Evolutionary conservation across 2,329 filamentous ascomycete species (phyloP).

Genomic region (Ceratocystis huliohia): DNA sequence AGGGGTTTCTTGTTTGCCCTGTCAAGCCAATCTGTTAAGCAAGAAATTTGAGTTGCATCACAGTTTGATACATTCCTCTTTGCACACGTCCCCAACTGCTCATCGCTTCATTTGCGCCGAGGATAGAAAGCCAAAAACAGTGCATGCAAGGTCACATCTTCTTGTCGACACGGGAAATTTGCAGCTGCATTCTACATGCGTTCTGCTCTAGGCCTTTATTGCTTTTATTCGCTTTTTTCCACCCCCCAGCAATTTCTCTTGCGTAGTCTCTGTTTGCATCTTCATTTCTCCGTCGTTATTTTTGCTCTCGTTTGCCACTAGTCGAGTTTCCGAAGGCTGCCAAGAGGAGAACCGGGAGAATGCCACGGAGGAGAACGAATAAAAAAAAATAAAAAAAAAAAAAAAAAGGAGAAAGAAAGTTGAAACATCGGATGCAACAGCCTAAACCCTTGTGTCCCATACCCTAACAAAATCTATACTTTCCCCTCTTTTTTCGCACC

Average conservation of each 20-base stretch:
- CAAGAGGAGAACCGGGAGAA: background rate
- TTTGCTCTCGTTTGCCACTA: background rate
- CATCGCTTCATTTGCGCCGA: background rate
- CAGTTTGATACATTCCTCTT: too few relatives aligned
- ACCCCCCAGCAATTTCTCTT: too few relatives aligned
- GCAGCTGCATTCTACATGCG: background rate
- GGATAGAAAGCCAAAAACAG: background rate
- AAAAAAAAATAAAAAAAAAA: background rate
- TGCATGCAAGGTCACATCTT: background rate
- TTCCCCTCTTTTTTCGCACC: background rate
- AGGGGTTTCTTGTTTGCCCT: background rate
- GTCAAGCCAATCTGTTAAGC: background rate
- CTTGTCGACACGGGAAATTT: background rate
- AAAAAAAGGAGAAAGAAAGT: background rate
- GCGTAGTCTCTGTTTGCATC: background rate
- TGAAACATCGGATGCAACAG: background rate
- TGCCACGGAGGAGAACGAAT: background rate
- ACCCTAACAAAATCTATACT: background rate
- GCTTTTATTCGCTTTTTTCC: too few relatives aligned
- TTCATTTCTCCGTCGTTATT: background rate
- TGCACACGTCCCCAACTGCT: too few relatives aligned
- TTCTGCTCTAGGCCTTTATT: too few relatives aligned
- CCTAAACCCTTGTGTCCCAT: background rate
- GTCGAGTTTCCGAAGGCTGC: background rate
- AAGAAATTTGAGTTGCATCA: too few relatives aligned